A percentile compares a stretch with the other conserved stretches of the same genome.
phyloP scores from a whole-genome alignment of 2,329 filamentous ascomycete genomes.

The Neopestalotiopsis rosae region DNA sequence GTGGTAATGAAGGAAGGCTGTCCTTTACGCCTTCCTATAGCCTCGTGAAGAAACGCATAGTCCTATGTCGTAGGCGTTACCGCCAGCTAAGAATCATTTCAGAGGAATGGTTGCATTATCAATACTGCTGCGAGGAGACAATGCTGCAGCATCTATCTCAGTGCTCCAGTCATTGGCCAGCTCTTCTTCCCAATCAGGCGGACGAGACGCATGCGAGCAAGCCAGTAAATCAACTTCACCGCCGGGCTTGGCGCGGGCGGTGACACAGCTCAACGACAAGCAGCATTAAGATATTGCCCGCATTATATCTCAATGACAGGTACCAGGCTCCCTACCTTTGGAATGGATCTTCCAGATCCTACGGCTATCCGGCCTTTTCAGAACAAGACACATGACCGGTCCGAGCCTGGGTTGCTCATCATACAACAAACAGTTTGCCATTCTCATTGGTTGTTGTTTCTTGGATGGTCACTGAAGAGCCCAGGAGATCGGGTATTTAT shows the following conservation, averaged over 20 bases:
- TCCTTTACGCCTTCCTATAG: background rate
- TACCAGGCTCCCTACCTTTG: no score
- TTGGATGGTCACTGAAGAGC: background rate
- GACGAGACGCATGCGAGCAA: background rate
- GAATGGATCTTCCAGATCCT: slow-evolving; percentile 5
- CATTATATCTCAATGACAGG: background rate
- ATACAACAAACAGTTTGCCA: background rate
- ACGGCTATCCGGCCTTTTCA: slow-evolving; percentile 2
- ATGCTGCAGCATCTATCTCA: background rate
- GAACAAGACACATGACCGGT: background rate
- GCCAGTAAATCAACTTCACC: slow-evolving; percentile 11
- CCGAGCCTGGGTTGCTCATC: background rate
- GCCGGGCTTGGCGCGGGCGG: slow-evolving; percentile 16
- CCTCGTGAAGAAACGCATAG: background rate
- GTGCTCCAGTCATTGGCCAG: background rate
- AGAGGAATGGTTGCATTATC: background rate
- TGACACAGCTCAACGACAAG: slow-evolving; percentile 5
- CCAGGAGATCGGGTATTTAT: background rate
- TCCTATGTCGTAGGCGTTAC: background rate
- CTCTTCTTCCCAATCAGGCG: background rate
- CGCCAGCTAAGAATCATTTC: background rate
- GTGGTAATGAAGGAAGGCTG: background rate
- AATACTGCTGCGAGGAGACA: background rate
- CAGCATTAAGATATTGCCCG: background rate
- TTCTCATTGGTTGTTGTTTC: background rate